Base-by-base conservation (phyloP, 345 rosid species). In the Punica granatum region DNA sequence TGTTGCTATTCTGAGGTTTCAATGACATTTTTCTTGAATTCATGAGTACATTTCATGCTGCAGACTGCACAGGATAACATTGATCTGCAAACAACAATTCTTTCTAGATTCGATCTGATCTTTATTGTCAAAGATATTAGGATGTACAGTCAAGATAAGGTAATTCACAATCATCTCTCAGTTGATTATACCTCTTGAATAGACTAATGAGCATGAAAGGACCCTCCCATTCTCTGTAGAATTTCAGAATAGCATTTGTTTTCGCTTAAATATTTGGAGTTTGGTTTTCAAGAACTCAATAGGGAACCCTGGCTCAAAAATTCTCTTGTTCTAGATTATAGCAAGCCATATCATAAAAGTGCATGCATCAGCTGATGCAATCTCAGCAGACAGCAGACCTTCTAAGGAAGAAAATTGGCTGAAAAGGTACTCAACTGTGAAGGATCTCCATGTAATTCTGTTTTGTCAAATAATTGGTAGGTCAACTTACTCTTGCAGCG, bases 41-140 rank as follows among this genome's bases (percentile, higher is more conserved):
- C 3, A 28, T 28, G 74, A 67, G 76, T 78, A 58, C 46, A 28
- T 72, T n/a, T 73, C 41, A 32, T 64, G 63, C 70, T 77, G 32
- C 90, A 88, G 94, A 82, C 97, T 67, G 89, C 97, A 41, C 97
- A 90, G 74, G 98, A 93, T 75, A 93, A 93, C 71, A 93, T 93
- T 60, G 98, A 93, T 78, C 76, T 93, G 80, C 97, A 93, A 78
- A 87, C 98, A 58, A 90, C 97, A 48, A 93, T 93, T 77, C 91
- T 93, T 51, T 93, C 98, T 69, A 83, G 98, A 80, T 93, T 93
- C 80, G 96, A 93, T 82, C 82, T 93, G 43, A 93, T 93, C 69
- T 93, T 93, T 75, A 93, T 93, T 30, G 97, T 93, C 70, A 93
- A 93, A 74, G 98, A 93, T 82, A 76, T 82, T 81, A 82, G 94